Base-by-base conservation (phyloP, 352 stramenopile species). In the Phytophthora litchii region DNA sequence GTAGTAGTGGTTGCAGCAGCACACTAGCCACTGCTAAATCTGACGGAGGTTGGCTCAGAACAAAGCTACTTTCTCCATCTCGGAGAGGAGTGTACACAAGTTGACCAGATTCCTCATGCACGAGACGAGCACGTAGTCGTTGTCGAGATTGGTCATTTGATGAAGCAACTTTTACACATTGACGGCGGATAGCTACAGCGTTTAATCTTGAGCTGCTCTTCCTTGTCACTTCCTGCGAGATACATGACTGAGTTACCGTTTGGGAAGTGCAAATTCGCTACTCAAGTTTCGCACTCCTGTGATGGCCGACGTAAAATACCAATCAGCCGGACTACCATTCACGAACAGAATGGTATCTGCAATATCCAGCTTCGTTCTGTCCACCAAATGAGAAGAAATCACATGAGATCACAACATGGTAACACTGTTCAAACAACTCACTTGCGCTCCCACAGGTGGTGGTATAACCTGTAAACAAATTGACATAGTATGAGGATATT, bases 271-370 rank as follows among this genome's bases (percentile, higher is more conserved):
- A 27, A 27, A 3, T 27, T 27, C 23, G 3, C 23, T 27, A 37
- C 4, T 37, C 11, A 64, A 35, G 14, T 3, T 1, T 51, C 72
- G 21, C 44, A 89, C 80, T 21, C 78, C 80, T 4, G 80, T 84
- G 57, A 27, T 36, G 3, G 76, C 49, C 3, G 80, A 90, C 3
- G 80, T 88, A 60, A 79, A 87, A 60, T 76, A 90, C 80, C 80
- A 90, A 31, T 80, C 74, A 7, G 42, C 54, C 7, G 67, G 65
- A 17, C 21, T 65, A 14, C 80, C 80, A n/a, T 72, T 65, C 8
- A 60, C 32, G 45, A 90, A 72, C 14, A 88, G 14, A 20, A 90
- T 67, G 4, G 74, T 70, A 66, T 90, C 80, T 12, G 59, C 69
- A 38, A 90, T 84, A 34, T 90, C 80, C 1, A 90, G 38, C 50